A percentile compares a stretch with the other conserved stretches of the same genome.
phyloP scores from a whole-genome alignment of 129 eudicot species.

The Flaveria linearis region DNA sequence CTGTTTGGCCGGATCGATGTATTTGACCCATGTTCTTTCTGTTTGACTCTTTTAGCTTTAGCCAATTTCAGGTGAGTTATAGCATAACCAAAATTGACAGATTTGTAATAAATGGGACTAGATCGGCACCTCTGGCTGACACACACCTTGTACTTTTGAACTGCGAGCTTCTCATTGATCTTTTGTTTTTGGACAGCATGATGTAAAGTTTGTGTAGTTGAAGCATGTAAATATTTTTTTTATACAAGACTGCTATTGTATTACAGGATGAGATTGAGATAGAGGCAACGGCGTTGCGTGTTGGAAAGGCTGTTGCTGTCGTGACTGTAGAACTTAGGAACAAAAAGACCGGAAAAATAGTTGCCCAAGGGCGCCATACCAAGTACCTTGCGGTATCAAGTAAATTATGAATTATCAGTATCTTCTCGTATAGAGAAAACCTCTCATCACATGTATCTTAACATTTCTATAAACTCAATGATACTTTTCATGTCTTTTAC shows the following conservation, averaged over 20 bases:
- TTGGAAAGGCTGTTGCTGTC: constrained; percentile 82
- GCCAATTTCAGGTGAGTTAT: neutral
- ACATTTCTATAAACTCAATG: neutral
- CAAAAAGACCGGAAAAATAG: constrained; percentile 68
- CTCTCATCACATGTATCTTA: neutral
- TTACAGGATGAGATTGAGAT: constrained; percentile 89
- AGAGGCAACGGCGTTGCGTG: constrained; percentile 69
- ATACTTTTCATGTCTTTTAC: neutral
- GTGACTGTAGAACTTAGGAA: constrained; percentile 78
- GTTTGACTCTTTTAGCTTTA: neutral
- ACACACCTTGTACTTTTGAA: constrained; percentile 1
- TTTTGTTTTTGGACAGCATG: neutral
- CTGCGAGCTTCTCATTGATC: constrained; percentile 1
- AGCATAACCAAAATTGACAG: neutral
- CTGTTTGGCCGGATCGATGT: neutral
- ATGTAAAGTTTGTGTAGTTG: neutral
- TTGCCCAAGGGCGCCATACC: constrained; percentile 96
- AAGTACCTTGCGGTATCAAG: constrained; percentile 71
- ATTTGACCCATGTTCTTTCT: neutral
- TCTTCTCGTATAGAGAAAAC: neutral
- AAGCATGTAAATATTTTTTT: neutral
- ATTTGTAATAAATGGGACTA: neutral
- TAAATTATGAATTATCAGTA: constrained; percentile 48
- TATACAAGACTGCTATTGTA: neutral
- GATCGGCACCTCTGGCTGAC: constrained; percentile 14